Base-by-base conservation (phyloP, 1,284 basidiomycete genomes). In the Irpex sp. region DNA sequence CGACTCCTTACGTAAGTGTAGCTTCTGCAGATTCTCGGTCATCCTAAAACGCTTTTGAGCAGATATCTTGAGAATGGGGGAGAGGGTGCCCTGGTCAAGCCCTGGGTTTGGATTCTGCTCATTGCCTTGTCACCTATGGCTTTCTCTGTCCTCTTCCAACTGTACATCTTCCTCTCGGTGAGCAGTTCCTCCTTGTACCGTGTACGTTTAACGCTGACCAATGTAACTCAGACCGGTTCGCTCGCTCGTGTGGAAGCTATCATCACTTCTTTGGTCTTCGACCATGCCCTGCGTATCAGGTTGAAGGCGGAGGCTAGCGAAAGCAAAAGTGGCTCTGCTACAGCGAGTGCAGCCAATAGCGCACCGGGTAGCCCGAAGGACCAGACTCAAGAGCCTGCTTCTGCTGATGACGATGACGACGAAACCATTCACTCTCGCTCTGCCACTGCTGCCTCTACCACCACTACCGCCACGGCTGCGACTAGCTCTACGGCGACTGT, bases 211-310 rank as follows among this genome's bases (percentile, higher is more conserved):
- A 19, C 19, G 31, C 9, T 35, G 53, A 11, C 19, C 7, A 33
- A 33, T 35, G 9, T 35, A 15, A 7, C 31, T n/a, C 51, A 77
- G 74, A 83, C 80, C 1, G 74, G 78, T 11, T 76, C 77, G 7
- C 73, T 85, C 5, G 83, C 87, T 15, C 81, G 83, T 50, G 71
- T 75, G 4, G 87, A 92, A 70, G 81, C 81, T 1, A 81, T 93
- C 58, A 76, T 92, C 59, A 90, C 88, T 0, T 84, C 90, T 67
- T 79, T 91, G 2, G 75, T 92, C 4, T 90, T 92, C 69, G 86
- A 90, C 63, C 89, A 91, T 67, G 78, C 88, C 1, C 77, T 91
- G 2, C 81, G 88, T 46, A 84, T 91, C 50, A 80, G 89, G n/a
- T 80, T 91, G 74, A 86, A 85, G 68, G 80, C 83, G 2, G 81